phyloP scores from a whole-genome alignment of 192 early-diverging fungal species.

The Podila clonocystis region DNA sequence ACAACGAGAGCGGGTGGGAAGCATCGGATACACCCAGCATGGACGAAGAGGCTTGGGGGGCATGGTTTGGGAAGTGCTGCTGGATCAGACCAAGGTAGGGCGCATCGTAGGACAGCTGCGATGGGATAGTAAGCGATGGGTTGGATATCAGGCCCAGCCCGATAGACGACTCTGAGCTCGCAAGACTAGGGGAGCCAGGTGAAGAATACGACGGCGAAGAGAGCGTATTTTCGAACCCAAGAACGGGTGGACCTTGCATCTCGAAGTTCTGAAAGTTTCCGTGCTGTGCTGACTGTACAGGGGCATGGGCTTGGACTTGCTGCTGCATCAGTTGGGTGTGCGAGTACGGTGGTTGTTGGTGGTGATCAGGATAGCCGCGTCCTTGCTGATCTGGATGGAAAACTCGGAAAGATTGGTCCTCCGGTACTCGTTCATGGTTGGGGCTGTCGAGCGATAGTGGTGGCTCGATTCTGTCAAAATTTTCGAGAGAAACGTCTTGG shows the following conservation, averaged over 20 bases:
- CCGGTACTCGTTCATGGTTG: background rate
- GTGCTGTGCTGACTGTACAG: background rate
- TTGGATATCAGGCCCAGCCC: slow-evolving; percentile 12
- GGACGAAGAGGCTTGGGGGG: background rate
- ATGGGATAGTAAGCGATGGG: slow-evolving; percentile 18
- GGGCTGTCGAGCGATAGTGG: background rate
- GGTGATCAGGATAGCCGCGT: background rate
- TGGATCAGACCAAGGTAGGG: slow-evolving; percentile 22
- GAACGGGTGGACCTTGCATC: background rate
- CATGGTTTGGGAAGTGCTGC: slow-evolving; percentile 25
- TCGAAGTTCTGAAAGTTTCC: slow-evolving; percentile 4
- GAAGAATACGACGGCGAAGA: slow-evolving; percentile 17
- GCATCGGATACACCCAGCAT: background rate
- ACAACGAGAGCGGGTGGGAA: slow-evolving; percentile 1
- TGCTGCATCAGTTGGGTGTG: slow-evolving; percentile 3
- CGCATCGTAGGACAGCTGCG: slow-evolving; percentile 1
- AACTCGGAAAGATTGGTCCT: background rate
- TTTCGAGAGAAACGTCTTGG: slow-evolving; percentile 11
- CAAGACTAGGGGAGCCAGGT: slow-evolving; percentile 7
- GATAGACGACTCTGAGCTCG: slow-evolving; percentile 1
- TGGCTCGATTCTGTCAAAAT: slow-evolving; percentile 24
- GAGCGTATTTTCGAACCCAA: slow-evolving; percentile 16
- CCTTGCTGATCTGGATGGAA: background rate
- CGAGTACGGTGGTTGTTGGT: background rate
- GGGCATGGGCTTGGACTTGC: background rate